phyloP scores from a whole-genome alignment of 768 basidiomycete species.

The Plicaturopsis crispa region DNA sequence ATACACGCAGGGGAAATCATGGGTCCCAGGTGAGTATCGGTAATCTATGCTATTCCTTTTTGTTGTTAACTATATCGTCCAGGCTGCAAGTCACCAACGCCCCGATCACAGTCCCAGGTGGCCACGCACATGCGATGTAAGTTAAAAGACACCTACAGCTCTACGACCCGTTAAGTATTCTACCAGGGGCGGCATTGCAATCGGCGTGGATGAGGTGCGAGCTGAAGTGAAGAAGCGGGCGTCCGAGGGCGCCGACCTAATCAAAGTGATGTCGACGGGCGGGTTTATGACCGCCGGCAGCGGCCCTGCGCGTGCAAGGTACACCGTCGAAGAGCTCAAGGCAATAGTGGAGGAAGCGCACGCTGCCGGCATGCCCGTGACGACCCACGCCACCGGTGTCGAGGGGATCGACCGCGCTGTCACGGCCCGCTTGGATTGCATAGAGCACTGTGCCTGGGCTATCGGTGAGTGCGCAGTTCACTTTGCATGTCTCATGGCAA shows the following conservation, averaged over 20 bases:
- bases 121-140: constrained; percentile 3
- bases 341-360: constrained; percentile 6
- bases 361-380: constrained; percentile 3
- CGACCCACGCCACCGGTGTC: constrained; percentile 4
- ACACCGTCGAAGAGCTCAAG: constrained; percentile 5
- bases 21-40: constrained; percentile 2
- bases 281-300: constrained; percentile 5
- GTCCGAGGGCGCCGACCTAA: constrained; percentile 6
- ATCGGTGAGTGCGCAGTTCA: constrained; percentile 1
- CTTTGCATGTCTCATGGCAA: no score
- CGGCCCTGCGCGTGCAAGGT: constrained; percentile 3
- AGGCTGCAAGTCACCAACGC: constrained; percentile 2
- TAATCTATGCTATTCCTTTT: no score
- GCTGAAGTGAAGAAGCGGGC: constrained; percentile 3
- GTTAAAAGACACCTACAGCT: no score
- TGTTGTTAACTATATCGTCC: background rate
- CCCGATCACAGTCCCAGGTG: constrained; percentile 5
- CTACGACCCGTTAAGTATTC: no score
- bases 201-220: constrained; percentile 1
- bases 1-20: constrained; percentile 1
- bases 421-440: constrained; percentile 4
- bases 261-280: constrained; percentile 7
- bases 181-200: constrained; percentile 4
- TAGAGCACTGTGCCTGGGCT: constrained; percentile 5
- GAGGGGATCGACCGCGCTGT: constrained; percentile 4